Conservation (phyloP, 306 rosid species). For the Abrus pulchellus region DNA sequence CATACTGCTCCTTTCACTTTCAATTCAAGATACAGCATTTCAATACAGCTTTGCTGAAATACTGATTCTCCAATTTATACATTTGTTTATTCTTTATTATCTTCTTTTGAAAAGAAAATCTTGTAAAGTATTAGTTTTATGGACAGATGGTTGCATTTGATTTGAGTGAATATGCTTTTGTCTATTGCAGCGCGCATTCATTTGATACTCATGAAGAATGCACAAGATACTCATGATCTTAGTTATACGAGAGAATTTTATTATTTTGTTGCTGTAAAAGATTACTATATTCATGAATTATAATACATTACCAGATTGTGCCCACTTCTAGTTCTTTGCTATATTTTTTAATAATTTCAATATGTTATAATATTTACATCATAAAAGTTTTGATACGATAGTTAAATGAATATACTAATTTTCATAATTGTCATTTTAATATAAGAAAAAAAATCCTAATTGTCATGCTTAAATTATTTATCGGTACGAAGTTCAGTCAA, state of each 20-base stretch:
- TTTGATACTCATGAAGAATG: neutral
- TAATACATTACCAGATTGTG: neutral
- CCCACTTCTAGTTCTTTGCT: neutral
- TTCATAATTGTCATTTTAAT: neutral
- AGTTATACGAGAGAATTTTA: neutral
- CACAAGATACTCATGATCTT: neutral
- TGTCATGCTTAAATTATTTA: neutral
- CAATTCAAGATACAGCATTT: neutral
- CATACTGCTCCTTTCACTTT: slow-evolving; percentile 19
- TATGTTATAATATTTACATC: neutral
- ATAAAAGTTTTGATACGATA: neutral
- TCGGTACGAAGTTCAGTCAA: neutral
- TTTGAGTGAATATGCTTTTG: neutral
- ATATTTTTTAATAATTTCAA: neutral
- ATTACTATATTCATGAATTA: neutral
- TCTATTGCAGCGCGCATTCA: slow-evolving; percentile 1
- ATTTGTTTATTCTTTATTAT: neutral
- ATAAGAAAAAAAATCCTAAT: too few relatives aligned
- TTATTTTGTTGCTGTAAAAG: slow-evolving; percentile 14
- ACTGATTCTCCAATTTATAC: neutral
- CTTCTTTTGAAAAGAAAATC: neutral
- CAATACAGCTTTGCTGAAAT: neutral
- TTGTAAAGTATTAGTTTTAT: neutral
- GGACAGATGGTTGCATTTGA: neutral
- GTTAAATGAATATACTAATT: neutral